Evolutionary conservation across 768 basidiomycete species (phyloP).

Genomic region (Cystofilobasidium ferigula): DNA sequence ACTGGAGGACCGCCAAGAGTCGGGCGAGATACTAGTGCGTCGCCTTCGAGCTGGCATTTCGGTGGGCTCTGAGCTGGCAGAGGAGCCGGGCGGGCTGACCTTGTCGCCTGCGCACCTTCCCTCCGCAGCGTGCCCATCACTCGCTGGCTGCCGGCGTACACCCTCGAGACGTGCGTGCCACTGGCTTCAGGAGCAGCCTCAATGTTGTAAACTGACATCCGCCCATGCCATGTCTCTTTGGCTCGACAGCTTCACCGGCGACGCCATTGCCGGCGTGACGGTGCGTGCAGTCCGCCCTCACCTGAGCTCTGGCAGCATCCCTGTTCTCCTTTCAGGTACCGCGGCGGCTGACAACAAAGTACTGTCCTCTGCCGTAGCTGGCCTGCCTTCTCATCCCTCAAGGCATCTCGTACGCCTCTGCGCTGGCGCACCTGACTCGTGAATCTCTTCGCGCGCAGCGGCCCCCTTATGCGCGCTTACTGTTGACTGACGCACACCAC

Average conservation of each 20-base stretch:
- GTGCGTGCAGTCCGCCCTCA: no score
- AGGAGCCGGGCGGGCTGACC: constrained; percentile 4
- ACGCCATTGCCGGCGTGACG: constrained; percentile 74
- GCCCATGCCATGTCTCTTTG: no score
- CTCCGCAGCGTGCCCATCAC: constrained; percentile 14
- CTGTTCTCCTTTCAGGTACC: background rate
- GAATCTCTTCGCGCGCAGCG: background rate
- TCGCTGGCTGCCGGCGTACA: constrained; percentile 19
- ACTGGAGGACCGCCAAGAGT: background rate
- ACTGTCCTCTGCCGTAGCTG: constrained; percentile 28
- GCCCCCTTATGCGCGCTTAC: background rate
- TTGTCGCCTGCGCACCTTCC: background rate
- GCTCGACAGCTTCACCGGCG: constrained; percentile 49
- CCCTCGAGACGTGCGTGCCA: background rate
- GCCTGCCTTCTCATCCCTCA: constrained; percentile 40
- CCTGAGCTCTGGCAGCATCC: no score
- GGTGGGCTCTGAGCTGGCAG: background rate
- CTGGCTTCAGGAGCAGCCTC: no score
- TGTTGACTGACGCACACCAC: constrained; percentile 44
- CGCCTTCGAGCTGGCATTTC: background rate
- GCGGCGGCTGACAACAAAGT: no score
- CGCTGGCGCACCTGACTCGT: constrained; percentile 41
- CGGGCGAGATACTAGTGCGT: constrained; percentile 20
- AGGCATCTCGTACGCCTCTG: constrained; percentile 78
- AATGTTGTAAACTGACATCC: no score